A percentile compares a stretch with the other conserved stretches of the same genome.
Conservation (phyloP, 768 basidiomycete genomes). For the Agaricus subrufescens region DNA sequence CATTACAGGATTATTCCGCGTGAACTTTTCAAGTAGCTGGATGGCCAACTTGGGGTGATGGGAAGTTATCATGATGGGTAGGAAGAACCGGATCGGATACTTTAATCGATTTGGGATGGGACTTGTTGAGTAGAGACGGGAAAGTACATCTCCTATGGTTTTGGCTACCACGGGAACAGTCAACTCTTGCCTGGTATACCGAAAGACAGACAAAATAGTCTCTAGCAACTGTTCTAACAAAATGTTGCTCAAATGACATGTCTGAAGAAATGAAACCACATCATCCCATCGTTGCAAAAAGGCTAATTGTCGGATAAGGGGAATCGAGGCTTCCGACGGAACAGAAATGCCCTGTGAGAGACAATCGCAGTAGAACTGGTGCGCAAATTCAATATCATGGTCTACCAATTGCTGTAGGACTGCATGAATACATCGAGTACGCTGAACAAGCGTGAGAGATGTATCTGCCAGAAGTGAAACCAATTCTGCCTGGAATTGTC, state of each 20-base stretch:
- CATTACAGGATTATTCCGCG: conserved; percentile 26
- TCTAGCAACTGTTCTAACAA: conserved; percentile 33
- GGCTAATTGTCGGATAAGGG: conserved; percentile 29
- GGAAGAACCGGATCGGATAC: conserved; percentile 43
- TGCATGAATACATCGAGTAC: conserved; percentile 7
- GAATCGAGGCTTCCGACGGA: conserved; percentile 17
- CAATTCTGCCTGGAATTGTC: conserved; percentile 23
- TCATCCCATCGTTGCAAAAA: conserved; percentile 20
- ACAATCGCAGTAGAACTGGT: conserved; percentile 29
- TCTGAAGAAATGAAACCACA: conserved; percentile 29
- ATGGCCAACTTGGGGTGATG: conserved; percentile 31
- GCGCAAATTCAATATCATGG: conserved; percentile 25
- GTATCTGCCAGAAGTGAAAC: neutral
- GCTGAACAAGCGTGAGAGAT: neutral
- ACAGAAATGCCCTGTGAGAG: conserved; percentile 17
- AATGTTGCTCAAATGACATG: conserved; percentile 22
- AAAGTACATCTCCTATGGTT: conserved; percentile 29
- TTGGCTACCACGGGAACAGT: conserved; percentile 24
- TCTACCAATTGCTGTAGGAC: conserved; percentile 16
- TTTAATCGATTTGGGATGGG: conserved; percentile 27
- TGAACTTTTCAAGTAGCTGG: conserved; percentile 35
- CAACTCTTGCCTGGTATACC: conserved; percentile 24
- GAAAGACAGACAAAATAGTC: conserved; percentile 33
- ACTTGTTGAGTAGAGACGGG: conserved; percentile 27
- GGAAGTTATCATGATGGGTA: conserved; percentile 33